These are phyloP conservation scores for Penicillium sp. DNA, from an alignment of 2,329 filamentous ascomycete species.

Conservation along the genomic window DNA sequence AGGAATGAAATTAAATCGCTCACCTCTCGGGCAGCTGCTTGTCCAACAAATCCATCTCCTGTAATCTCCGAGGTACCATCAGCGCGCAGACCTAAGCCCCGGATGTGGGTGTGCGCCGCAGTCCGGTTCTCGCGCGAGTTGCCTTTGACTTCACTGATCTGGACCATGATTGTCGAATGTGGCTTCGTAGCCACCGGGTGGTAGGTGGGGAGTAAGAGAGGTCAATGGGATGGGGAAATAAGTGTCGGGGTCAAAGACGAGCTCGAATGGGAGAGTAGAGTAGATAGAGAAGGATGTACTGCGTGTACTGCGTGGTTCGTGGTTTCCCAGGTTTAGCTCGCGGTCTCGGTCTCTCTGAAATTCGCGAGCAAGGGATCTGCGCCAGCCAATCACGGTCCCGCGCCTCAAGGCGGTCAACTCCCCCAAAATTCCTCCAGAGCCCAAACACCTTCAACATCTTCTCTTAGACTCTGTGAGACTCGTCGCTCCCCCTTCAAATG, in stretches of 20 bases:
- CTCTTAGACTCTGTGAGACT: constrained; percentile 19
- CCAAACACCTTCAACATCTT: constrained; percentile 1
- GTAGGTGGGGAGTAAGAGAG: too few relatives aligned
- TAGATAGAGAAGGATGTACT: constrained; percentile 22
- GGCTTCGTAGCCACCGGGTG: constrained; percentile 30
- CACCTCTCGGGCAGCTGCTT: constrained; percentile 86
- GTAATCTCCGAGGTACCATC: constrained; percentile 85
- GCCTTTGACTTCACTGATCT: constrained; percentile 93
- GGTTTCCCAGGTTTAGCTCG: too few relatives aligned
- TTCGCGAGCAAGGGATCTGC: constrained; percentile 37
- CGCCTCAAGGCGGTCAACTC: constrained; percentile 41
- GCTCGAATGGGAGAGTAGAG: constrained; percentile 9
- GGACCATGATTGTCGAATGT: constrained; percentile 65
- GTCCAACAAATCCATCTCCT: constrained; percentile 85
- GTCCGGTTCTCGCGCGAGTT: constrained; percentile 95
- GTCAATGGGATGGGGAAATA: constrained; percentile 5
- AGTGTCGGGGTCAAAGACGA: constrained; percentile 3
- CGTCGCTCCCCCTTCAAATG: constrained; percentile 25
- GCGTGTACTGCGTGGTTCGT: too few relatives aligned
- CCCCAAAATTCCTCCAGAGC: constrained; percentile 38
- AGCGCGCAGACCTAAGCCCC: constrained; percentile 81
- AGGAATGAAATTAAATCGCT: constrained; percentile 18
- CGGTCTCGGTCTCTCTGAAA: constrained; percentile 32
- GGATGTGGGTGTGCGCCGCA: constrained; percentile 97
- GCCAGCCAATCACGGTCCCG: constrained; percentile 31